Evolutionary conservation across 2,329 filamentous ascomycete genomes (phyloP).

Genomic region (Bipolaris sorokiniana): DNA sequence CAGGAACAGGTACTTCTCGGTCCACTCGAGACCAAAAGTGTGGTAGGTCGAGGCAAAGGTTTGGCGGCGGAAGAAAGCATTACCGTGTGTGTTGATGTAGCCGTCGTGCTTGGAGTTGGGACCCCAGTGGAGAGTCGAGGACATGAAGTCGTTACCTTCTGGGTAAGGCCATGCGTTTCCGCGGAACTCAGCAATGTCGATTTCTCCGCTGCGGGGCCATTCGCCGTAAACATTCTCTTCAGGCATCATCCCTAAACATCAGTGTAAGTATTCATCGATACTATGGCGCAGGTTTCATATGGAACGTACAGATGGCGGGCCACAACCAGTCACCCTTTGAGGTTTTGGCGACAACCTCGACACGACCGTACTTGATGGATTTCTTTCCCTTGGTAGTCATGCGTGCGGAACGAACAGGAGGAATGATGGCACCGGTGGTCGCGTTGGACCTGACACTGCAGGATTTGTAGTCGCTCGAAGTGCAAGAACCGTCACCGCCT

Average conservation of each 20-base stretch:
- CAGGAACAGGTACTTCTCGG: conserved; percentile 82
- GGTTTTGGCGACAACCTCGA: conserved; percentile 78
- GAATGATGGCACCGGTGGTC: conserved; percentile 75
- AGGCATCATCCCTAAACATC: conserved; percentile 57
- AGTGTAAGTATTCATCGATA: conserved; percentile 36
- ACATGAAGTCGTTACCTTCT: conserved; percentile 75
- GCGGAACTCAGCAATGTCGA: conserved; percentile 79
- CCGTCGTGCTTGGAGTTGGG: conserved; percentile 30
- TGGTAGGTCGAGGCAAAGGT: conserved; percentile 73
- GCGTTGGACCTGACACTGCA: conserved; percentile 76
- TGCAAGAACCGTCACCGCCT: conserved; percentile 65
- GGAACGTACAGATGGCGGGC: conserved; percentile 73
- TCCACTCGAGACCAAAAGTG: conserved; percentile 74
- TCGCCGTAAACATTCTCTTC: conserved; percentile 71
- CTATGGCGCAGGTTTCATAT: no score
- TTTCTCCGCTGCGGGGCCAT: conserved; percentile 81
- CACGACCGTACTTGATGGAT: conserved; percentile 78
- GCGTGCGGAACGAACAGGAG: conserved; percentile 76
- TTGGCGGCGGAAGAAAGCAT: conserved; percentile 63
- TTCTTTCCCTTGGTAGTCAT: conserved; percentile 75
- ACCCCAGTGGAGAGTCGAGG: conserved; percentile 81
- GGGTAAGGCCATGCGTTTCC: conserved; percentile 78
- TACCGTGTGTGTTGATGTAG: conserved; percentile 31
- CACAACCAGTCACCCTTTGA: conserved; percentile 83
- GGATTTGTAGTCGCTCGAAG: conserved; percentile 61